Evolutionary conservation across 2,329 filamentous ascomycete species (phyloP).

Genomic region (Aspergillus nomiae): DNA sequence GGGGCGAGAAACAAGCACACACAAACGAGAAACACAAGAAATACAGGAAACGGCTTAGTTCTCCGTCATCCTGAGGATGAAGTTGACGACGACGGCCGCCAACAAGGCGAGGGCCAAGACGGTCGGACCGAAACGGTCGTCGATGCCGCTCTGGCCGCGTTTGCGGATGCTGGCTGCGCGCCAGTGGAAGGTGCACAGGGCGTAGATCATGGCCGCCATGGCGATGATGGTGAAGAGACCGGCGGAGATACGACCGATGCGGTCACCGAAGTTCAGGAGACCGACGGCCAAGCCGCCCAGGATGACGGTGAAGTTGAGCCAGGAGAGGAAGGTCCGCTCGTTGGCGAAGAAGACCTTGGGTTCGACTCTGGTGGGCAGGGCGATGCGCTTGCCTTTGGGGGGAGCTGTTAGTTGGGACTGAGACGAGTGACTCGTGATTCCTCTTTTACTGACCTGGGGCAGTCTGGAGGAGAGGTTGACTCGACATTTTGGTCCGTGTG

Average conservation of each 20-base stretch:
- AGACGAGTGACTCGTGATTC: not conserved
- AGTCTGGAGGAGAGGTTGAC: slow-evolving; percentile 92
- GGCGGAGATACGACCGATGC: slow-evolving; percentile 88
- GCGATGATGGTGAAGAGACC: slow-evolving; percentile 92
- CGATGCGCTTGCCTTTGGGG: slow-evolving; percentile 86
- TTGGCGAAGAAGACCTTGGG: slow-evolving; percentile 99
- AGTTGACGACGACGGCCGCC: slow-evolving; percentile 92
- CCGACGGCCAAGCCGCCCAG: slow-evolving; percentile 94
- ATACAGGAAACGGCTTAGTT: not conserved
- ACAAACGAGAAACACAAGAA: not conserved
- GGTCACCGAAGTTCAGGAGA: slow-evolving; percentile 97
- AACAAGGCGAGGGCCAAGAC: slow-evolving; percentile 84
- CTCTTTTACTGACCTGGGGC: slow-evolving; percentile 69
- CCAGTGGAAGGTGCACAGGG: slow-evolving; percentile 95
- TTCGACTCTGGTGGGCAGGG: slow-evolving; percentile 95
- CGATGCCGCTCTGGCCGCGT: slow-evolving; percentile 91
- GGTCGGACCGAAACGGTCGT: slow-evolving; percentile 92
- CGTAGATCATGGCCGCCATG: slow-evolving; percentile 94
- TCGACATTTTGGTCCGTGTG: slow-evolving; percentile 69
- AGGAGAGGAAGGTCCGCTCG: slow-evolving; percentile 97
- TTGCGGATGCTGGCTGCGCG: slow-evolving; percentile 87
- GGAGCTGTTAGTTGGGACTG: slow-evolving; percentile 11
- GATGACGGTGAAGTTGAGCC: slow-evolving; percentile 99
- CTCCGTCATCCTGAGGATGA: slow-evolving; percentile 67
- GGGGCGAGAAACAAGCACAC: not conserved